phyloP scores from a whole-genome alignment of 108 stramenopile genomes.

The Cyclotella cryptica region DNA sequence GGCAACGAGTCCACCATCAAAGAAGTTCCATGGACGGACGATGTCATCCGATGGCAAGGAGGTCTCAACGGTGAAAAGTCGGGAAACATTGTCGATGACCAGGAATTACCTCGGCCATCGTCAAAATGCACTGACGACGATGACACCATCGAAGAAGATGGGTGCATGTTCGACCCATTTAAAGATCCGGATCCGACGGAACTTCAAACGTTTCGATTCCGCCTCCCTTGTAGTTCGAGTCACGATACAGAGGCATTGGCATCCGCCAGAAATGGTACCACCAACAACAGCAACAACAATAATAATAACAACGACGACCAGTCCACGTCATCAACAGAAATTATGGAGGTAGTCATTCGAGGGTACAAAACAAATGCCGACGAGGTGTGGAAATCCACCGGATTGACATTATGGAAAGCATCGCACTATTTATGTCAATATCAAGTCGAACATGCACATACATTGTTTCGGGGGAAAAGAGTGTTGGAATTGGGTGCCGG shows the following conservation, averaged over 20 bases:
- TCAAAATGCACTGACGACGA: not conserved
- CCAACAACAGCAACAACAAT: no score
- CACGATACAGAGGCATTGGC: not conserved
- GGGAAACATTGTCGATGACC: conserved; percentile 21
- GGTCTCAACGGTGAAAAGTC: conserved; percentile 18
- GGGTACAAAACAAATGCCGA: conserved; percentile 65
- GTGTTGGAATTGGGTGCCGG: conserved; percentile 73
- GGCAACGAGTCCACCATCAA: not conserved
- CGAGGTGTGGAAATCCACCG: conserved; percentile 78
- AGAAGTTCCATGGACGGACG: conserved; percentile 67
- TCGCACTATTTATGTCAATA: conserved; percentile 72
- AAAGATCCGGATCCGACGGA: conserved; percentile 43
- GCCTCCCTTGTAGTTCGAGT: not conserved
- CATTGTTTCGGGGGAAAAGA: conserved; percentile 27
- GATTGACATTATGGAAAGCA: conserved; percentile 80
- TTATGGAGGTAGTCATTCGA: conserved; percentile 57
- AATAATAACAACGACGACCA: conserved; percentile 12
- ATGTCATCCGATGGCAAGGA: conserved; percentile 63
- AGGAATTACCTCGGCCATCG: no score
- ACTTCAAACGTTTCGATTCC: conserved; percentile 36
- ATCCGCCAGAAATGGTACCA: no score
- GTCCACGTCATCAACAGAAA: no score
- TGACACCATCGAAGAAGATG: conserved; percentile 38
- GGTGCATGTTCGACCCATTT: conserved; percentile 30
- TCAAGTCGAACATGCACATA: conserved; percentile 48